Evolutionary conservation across 2,329 filamentous ascomycete genomes (phyloP).

Genomic region (Diaporthe sp.): DNA sequence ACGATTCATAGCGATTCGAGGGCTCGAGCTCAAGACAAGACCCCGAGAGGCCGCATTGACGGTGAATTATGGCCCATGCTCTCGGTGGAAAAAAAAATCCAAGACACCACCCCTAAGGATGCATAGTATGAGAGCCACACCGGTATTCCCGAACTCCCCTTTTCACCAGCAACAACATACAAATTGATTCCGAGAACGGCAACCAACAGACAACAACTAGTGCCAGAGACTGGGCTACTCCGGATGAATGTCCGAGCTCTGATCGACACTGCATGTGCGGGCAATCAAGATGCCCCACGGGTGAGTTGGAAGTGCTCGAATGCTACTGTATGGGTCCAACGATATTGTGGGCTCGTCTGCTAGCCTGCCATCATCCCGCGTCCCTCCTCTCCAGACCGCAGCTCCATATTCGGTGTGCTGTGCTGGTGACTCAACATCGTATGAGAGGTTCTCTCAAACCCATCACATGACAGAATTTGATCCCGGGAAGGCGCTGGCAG

Average conservation of each 20-base stretch:
- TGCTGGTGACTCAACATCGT: conserved; percentile 31
- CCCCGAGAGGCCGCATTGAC: neutral
- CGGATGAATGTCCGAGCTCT: conserved; percentile 16
- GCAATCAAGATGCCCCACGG: conserved; percentile 33
- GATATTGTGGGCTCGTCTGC: conserved; percentile 25
- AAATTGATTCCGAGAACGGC: neutral
- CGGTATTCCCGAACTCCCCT: neutral
- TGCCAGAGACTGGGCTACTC: neutral
- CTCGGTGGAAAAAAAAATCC: neutral
- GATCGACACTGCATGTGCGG: conserved; percentile 33
- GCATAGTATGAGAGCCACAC: neutral
- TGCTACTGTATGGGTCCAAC: conserved; percentile 26
- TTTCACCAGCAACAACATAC: neutral
- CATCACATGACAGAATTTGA: neutral
- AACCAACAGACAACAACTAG: neutral
- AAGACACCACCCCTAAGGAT: conserved; percentile 5
- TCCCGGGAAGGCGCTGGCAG: conserved; percentile 15
- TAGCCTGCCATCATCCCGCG: conserved; percentile 17
- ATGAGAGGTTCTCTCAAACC: conserved; percentile 15
- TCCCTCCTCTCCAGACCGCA: conserved; percentile 1
- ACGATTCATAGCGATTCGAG: conserved; percentile 11
- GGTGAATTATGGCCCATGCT: conserved; percentile 15
- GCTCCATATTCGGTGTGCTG: conserved; percentile 24
- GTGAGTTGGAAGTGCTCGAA: conserved; percentile 33
- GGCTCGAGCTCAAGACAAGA: neutral